phyloP scores from a whole-genome alignment of 176 grass and related monocot genomes.

The Cenchrus purpureus region DNA sequence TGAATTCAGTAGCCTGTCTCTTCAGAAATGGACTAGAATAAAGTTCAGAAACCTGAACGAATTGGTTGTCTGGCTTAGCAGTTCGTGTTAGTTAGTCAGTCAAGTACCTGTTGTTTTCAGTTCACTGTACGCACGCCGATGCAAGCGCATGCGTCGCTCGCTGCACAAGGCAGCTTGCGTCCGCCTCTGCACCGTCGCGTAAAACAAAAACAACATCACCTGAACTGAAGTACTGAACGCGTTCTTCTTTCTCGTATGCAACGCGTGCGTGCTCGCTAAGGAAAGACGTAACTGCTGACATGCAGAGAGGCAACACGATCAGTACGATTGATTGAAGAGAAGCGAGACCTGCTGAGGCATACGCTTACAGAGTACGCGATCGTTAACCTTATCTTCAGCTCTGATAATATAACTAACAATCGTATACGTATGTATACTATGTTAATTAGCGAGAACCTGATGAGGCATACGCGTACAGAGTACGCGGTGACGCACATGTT shows the following conservation, averaged over 20 bases:
- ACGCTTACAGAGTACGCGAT: background rate
- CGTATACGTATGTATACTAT: background rate
- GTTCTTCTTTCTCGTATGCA: constrained; percentile 10
- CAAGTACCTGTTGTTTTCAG: background rate
- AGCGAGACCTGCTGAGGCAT: no score
- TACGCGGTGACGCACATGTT: no score
- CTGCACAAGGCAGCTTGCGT: background rate
- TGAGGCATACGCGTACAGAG: background rate
- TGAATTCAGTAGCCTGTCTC: background rate
- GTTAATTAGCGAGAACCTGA: no score
- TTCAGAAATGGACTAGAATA: background rate
- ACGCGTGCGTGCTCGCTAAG: background rate
- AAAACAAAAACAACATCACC: background rate
- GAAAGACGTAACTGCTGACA: constrained; percentile 24
- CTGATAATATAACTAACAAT: background rate
- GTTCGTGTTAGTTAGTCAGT: background rate
- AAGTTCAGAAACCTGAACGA: background rate
- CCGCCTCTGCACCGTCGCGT: background rate
- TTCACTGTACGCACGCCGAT: background rate
- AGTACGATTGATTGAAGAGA: no score
- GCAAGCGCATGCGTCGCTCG: background rate
- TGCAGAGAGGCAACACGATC: background rate
- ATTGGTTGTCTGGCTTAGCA: background rate
- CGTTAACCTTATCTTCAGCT: background rate
- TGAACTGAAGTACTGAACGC: background rate